Conservation (phyloP, 371 early-diverging fungal genomes). For the Mucor racemosus region DNA sequence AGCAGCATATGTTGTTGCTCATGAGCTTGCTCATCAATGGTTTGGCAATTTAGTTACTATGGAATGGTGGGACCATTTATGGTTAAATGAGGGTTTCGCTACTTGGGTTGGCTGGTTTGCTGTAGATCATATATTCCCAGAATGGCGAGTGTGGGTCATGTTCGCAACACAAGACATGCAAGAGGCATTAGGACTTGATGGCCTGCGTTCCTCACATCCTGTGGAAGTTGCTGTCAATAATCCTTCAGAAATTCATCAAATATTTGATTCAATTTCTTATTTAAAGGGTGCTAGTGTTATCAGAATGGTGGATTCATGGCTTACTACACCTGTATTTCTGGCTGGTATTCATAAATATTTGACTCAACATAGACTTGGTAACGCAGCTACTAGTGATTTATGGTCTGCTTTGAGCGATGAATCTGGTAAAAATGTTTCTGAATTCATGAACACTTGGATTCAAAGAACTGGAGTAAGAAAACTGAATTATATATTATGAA, state of each 20-base stretch:
- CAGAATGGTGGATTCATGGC: constrained; percentile 86
- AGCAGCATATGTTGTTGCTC: constrained; percentile 86
- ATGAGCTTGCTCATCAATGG: constrained; percentile 98
- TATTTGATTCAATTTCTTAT: constrained; percentile 87
- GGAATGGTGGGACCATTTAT: constrained; percentile 92
- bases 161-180: constrained; percentile 78
- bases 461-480: constrained; percentile 69
- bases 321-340: constrained; percentile 76
- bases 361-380: constrained; percentile 77
- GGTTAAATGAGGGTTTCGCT: constrained; percentile 98
- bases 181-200: constrained; percentile 77
- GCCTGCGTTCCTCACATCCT: constrained; percentile 87
- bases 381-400: constrained; percentile 82
- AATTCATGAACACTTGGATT: constrained; percentile 92
- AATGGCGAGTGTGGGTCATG: constrained; percentile 78
- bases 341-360: constrained; percentile 85
- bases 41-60: constrained; percentile 88
- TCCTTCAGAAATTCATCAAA: constrained; percentile 79
- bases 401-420: constrained; percentile 80
- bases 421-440: constrained; percentile 72
- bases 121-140: constrained; percentile 78
- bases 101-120: constrained; percentile 91
- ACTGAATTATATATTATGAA: too few species aligned
- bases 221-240: constrained; percentile 89
- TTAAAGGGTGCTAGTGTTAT: constrained; percentile 94